Evolutionary conservation across 2,329 filamentous ascomycete genomes (phyloP), one percentile per base, ranked within the genome.

Genomic region (Trichoderma endophyticum): DNA sequence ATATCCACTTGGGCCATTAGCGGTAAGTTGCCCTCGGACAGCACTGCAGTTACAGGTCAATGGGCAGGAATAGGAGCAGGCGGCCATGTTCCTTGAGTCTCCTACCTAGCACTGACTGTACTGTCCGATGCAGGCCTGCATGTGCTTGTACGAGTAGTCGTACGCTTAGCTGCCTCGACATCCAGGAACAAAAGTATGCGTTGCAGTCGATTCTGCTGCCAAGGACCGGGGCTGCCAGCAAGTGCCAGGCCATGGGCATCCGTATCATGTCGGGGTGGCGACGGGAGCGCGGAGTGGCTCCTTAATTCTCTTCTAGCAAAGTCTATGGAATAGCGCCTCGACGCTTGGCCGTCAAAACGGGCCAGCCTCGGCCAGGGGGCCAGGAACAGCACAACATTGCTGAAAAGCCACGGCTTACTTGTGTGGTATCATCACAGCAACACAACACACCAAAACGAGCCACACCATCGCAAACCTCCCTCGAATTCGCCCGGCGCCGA

Each of bases 251-350:
- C 48, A 39, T n/a, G 66, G 15, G 57, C 32, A 39, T 21, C 21
- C 14, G 51, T 48, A 54, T 54, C 48, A 54, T 54, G 48, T 54
- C 48, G 48, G 48, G 48, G 69, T 71, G 61, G 28, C 65, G 51
- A 66, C 51, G 62, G 62, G 62, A 71, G 51, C 62, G 43, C 28
- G 36, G 54, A 71, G 70, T 71, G 63, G 70, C 70, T 71, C 62
- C 63, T 65, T 56, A 30, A 64, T 57, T 57, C 39, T 51, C 59
- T 71, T 57, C 68, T 64, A 63, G 61, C 61, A 43, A 54, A 65
- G 61, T 59, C 61, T 43, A 65, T 59, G 62, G 34, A 59, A 71
- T 71, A 54, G 68, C 43, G 68, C 54, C 68, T 24, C 43, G 32
- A 63, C 30, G 68, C 39, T 70, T 70, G 68, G 48, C 60, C 60